Evolutionary conservation across 108 stramenopile genomes (phyloP).

Genomic region (Skeletonema tropicum): DNA sequence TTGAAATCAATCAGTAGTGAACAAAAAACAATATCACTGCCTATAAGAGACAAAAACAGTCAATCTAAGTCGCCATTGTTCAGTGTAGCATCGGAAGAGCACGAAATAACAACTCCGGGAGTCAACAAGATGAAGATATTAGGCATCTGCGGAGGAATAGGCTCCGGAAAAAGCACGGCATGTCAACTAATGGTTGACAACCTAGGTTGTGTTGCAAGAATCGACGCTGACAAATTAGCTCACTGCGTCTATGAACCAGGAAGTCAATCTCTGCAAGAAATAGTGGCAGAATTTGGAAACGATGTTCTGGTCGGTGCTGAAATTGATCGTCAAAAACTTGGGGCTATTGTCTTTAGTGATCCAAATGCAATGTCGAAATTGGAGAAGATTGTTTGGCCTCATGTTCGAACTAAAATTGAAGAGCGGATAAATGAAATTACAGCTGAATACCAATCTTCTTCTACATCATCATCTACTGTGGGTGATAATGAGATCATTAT

Average conservation of each 20-base stretch:
- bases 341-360: constrained; percentile 79
- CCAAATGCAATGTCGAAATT: constrained; percentile 63
- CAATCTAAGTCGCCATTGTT: background rate
- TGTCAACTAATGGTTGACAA: constrained; percentile 69
- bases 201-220: constrained; percentile 57
- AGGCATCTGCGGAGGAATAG: constrained; percentile 83
- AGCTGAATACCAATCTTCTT: constrained; percentile 8
- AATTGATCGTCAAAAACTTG: constrained; percentile 71
- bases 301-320: constrained; percentile 51
- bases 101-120: background rate
- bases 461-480: background rate
- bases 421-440: constrained; percentile 54
- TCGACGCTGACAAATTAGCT: constrained; percentile 80
- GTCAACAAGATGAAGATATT: constrained; percentile 47
- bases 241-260: constrained; percentile 77
- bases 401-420: constrained; percentile 58
- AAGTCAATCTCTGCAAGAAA: constrained; percentile 56
- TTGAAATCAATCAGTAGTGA: background rate
- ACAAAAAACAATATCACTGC: background rate
- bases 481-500: constrained; percentile 45
- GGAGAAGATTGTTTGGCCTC: constrained; percentile 85
- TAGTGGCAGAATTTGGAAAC: constrained; percentile 63
- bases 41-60: background rate
- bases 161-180: constrained; percentile 78
- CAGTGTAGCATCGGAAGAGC: background rate